A percentile compares a stretch with the other conserved stretches of the same genome.
Evolutionary conservation across 2,329 filamentous ascomycete species (phyloP).

Genomic region (Nemania sp.): DNA sequence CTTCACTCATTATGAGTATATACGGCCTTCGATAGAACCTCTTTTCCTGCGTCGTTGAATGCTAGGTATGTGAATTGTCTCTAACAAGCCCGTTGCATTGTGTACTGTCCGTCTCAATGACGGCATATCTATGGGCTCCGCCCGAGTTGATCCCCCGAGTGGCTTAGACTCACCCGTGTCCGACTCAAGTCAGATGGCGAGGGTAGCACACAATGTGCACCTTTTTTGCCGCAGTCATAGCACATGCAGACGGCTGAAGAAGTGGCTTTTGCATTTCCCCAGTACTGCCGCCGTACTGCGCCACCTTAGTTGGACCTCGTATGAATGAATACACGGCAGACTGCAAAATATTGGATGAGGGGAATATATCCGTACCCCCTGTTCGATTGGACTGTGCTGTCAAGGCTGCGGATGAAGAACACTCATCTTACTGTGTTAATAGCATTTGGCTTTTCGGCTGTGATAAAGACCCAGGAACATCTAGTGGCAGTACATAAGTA

Average conservation of each 20-base stretch:
- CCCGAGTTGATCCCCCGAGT: not conserved
- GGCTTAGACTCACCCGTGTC: not conserved
- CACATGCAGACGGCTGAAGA: not conserved
- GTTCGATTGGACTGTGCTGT: no score
- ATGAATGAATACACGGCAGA: not conserved
- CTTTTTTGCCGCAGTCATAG: not conserved
- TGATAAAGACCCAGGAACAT: not conserved
- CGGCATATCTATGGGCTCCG: not conserved
- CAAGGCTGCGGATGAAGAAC: no score
- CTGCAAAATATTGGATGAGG: no score
- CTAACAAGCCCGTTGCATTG: not conserved
- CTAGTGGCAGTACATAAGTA: not conserved
- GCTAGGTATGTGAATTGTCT: not conserved
- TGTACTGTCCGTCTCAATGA: not conserved
- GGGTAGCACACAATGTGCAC: not conserved
- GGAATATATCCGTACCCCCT: no score
- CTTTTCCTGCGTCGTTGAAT: constrained; percentile 3
- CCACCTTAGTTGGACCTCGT: not conserved
- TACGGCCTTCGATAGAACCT: constrained; percentile 17
- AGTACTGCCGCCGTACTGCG: constrained; percentile 3
- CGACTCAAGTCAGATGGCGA: not conserved
- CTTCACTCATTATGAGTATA: constrained; percentile 5
- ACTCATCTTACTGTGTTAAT: no score
- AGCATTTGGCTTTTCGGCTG: no score
- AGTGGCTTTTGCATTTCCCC: not conserved